These are phyloP conservation scores for Colletotrichum siamense DNA, from an alignment of 2,329 filamentous ascomycete genomes.

Conservation along the genomic window DNA sequence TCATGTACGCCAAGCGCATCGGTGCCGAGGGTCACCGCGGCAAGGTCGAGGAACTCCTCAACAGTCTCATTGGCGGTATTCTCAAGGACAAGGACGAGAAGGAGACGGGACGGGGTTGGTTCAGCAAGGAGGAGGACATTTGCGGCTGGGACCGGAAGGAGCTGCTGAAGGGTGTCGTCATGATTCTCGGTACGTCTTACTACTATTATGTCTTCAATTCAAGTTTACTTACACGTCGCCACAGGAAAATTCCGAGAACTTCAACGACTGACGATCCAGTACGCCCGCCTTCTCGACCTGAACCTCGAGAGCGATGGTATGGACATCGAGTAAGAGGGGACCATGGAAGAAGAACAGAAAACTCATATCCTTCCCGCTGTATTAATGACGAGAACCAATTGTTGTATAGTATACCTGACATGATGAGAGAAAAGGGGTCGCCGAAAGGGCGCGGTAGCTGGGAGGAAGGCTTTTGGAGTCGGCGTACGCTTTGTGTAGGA, in stretches of 20 bases:
- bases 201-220: not conserved
- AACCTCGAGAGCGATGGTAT: constrained; percentile 54
- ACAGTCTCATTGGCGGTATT: constrained; percentile 78
- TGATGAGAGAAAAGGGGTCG: not conserved
- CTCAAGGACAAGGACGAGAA: constrained; percentile 60
- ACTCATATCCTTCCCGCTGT: not conserved
- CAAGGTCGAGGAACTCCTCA: constrained; percentile 93
- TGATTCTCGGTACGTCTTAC: constrained; percentile 80
- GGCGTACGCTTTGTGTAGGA: not conserved
- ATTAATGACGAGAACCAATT: constrained; percentile 1
- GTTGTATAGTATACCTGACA: constrained; percentile 20
- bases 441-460: not conserved
- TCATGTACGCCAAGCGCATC: constrained; percentile 96
- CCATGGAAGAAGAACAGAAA: not conserved
- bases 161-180: constrained; percentile 85
- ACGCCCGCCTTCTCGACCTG: constrained; percentile 81
- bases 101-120: constrained; percentile 64
- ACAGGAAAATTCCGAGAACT: constrained; percentile 93
- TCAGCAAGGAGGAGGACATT: constrained; percentile 71
- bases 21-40: constrained; percentile 85
- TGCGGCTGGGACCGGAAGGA: constrained; percentile 93
- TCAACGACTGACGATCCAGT: constrained; percentile 93
- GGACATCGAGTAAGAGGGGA: constrained; percentile 31
- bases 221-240: constrained; percentile 33
- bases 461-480: constrained; percentile 4